Evolutionary conservation across 306 rosid genomes (phyloP), one percentile per base, ranked within the genome.

Genomic region (Senna siamea): DNA sequence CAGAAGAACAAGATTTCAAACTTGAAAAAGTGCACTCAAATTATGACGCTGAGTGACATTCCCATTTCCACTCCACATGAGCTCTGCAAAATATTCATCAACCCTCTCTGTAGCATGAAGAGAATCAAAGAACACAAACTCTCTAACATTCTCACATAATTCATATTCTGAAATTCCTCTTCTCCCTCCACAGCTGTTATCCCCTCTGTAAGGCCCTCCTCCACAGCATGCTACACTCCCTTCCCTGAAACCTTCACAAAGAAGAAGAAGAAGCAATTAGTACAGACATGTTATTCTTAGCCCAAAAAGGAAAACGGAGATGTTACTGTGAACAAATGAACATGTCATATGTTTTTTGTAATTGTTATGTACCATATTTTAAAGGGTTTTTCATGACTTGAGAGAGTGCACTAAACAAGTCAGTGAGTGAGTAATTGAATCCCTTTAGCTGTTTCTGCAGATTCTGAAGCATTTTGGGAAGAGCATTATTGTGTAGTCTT

Each of bases 161-260:
- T 83, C 64, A 63, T 54, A 84, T 32, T 81, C 82, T 28, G 41
- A 14, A 6, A 51, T 54, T 1, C 79, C 85, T 14, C 84, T 80
- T 81, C 54, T 84, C 65, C 92, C 85, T 41, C 96, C 93, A 28
- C 96, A 90, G 50, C 77, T 90, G 3, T 20, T 17, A 55, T 69
- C 79, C 41, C 87, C 88, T 79, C 88, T 83, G 61, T 60, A 81
- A 5, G 66, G 79, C 1, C 91, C 91, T 19, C 79, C 62, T 10
- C 96, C 96, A 59, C 93, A 88, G 8, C 93, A 87, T 30, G 83
- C 90, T 3, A 0, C 23, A 48, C 64, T 83, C 46, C 78, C 90
- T 57, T 83, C 89, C 44, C 78, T 66, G 41, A 89, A 75, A 52
- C 87, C 90, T 87, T 66, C 88, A 2, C 12, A 35, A 12, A 58